A percentile compares a stretch with the other conserved stretches of the same genome.
These are phyloP conservation scores for Glycine tomentella DNA, from an alignment of 306 rosid species.

Conservation along the genomic window DNA sequence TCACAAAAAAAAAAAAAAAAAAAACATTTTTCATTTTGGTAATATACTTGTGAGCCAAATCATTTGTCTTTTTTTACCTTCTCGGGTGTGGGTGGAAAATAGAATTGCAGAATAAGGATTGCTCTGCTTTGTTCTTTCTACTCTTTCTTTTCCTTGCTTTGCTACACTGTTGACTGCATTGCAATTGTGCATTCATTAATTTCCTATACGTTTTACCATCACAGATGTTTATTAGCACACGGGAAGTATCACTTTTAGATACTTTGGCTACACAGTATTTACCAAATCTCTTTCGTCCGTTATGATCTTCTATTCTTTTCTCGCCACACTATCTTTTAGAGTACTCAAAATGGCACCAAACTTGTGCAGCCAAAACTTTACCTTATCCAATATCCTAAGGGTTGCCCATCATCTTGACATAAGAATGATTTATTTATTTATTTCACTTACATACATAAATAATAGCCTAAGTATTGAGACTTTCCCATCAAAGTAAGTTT, in stretches of 20 bases:
- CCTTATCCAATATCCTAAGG: constrained; percentile 37
- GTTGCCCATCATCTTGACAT: constrained; percentile 46
- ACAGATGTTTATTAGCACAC: constrained; percentile 32
- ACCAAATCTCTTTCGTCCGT: constrained; percentile 12
- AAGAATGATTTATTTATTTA: constrained; percentile 32
- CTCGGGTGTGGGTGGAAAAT: constrained; percentile 45
- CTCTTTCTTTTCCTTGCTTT: constrained; percentile 30
- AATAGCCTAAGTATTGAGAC: constrained; percentile 19
- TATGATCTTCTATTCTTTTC: neutral
- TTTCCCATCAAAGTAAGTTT: constrained; percentile 44
- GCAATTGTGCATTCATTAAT: constrained; percentile 39
- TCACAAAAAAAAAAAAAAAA: constrained; percentile 16
- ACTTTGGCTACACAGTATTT: constrained; percentile 33
- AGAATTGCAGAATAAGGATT: constrained; percentile 53
- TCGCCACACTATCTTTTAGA: constrained; percentile 4
- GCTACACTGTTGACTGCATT: constrained; percentile 42
- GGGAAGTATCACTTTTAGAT: constrained; percentile 34
- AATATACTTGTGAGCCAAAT: constrained; percentile 45
- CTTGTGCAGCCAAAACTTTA: constrained; percentile 21
- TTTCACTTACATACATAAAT: constrained; percentile 29
- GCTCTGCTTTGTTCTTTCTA: constrained; percentile 36
- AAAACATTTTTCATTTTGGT: constrained; percentile 44
- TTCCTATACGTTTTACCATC: constrained; percentile 42
- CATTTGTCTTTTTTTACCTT: constrained; percentile 43
- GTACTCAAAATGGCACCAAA: constrained; percentile 25